Evolutionary conservation across 306 rosid species (phyloP), one percentile per base, ranked within the genome.

Genomic region (Inga leiocalycina): DNA sequence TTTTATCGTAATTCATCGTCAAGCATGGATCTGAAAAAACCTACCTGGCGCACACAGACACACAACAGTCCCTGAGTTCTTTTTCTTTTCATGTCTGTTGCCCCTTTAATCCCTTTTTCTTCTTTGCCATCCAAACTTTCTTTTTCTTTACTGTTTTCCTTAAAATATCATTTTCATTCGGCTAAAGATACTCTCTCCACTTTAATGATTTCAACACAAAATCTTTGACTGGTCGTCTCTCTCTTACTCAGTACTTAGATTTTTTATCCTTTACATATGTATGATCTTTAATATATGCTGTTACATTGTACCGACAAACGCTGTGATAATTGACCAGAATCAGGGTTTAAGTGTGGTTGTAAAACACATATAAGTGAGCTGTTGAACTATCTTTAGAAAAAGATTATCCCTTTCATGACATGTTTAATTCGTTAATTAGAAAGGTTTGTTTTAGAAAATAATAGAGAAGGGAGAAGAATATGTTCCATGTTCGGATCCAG

Each of bases 81-180:
- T 91, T 91, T 93, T 82, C 90, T 90, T 88, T 90, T 84, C 54
- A n/a, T 67, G 27, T 71, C 79, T 78, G 69, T 79, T 35, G 10
- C 81, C 64, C 81, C 83, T 80, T 85, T 80, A 48, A 17, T 82
- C 10, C 65, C 46, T 82, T 87, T 70, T 70, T 32, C 82, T 69
- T 78, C 86, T n/a, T 85, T 79, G 79, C 85, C 86, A 87, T 90
- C 88, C 75, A 84, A 76, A 84, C 81, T 82, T 59, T 92, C 93
- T 93, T 89, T 39, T 39, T 82, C 94, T 91, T 88, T 86, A 84
- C 88, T 81, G 80, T 76, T 90, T 90, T 91, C 82, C 92, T 91
- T 92, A 92, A 95, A 95, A 88, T 92, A 95, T 92, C 91, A 93
- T 93, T 95, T 95, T 89, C 93, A 92, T 84, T 75, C 81, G 88